Evolutionary conservation across 1,284 basidiomycete species (phyloP), one percentile per base, ranked within the genome.

Genomic region (Melampsora larici-populina): DNA sequence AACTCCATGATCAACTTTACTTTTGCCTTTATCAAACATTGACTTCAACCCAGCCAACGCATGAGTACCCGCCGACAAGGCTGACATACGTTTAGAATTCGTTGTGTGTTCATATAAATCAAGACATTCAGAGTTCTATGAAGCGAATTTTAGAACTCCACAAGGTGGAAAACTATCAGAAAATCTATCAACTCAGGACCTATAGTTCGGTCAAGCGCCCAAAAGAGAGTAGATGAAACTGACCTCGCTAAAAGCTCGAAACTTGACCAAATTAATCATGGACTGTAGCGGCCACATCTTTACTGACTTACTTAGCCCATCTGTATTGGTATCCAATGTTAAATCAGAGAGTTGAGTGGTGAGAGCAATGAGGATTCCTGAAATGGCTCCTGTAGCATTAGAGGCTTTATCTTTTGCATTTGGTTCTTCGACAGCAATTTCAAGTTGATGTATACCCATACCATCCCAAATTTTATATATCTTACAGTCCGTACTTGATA

Each of bases 241-340:
- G 40, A 74, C 72, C 64, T 65, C 72, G 55, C 64, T 74, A 36
- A 74, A 66, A 29, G 72, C 72, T 55, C 72, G 72, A 66, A 74
- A 74, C 64, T 74, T 65, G 72, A 74, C 64, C 26, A 74, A 49
- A 55, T 74, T 74, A 24, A 74, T 67, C 63, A 74, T 74, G n/a
- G 72, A 65, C 21, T 65, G 64, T 17, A 74, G 63, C 11, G 72
- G 72, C 72, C 72, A 74, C 64, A 74, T 74, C 49, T 74, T 74
- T 21, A 74, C 18, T 21, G 72, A 66, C 46, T 74, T 74, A 13
- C 62, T 66, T 21, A 73, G 29, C 26, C 60, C 48, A 73, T 73
- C 70, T 46, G 63, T 62, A 29, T 46, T 62, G 36, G 24, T 13
- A n/a, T 29, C 46, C 3, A n/a, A 40, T 21, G 46, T 65, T 13